phyloP scores from a whole-genome alignment of 495 filamentous ascomycete genomes.

The Penicillium coprophilum region DNA sequence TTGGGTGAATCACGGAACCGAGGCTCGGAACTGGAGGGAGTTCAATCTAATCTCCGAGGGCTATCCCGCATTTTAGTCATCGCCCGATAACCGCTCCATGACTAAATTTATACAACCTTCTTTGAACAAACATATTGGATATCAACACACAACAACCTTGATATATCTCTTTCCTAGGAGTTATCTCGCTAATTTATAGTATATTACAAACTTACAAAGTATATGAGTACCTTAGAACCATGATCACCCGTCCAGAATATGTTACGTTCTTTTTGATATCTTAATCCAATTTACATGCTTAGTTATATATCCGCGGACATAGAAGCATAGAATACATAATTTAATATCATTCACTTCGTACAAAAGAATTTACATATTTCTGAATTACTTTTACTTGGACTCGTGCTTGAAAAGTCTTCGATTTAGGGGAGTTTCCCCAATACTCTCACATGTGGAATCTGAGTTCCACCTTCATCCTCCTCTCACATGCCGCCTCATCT shows the following conservation, averaged over 20 bases:
- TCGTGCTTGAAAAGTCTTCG: not conserved
- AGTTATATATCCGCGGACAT: too few relatives aligned
- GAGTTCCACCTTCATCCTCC: not conserved
- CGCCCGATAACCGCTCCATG: not conserved
- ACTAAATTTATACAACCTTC: not conserved
- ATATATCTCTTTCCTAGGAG: not conserved
- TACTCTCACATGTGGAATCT: not conserved
- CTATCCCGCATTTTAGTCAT: not conserved
- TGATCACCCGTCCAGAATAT: too few relatives aligned
- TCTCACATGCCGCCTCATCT: not conserved
- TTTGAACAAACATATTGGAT: too few relatives aligned
- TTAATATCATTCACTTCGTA: not conserved
- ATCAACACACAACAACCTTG: too few relatives aligned
- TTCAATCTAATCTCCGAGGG: slow-evolving; percentile 5
- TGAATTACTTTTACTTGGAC: not conserved
- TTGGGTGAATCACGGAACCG: slow-evolving; percentile 21
- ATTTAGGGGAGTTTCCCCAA: not conserved
- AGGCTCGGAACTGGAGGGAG: slow-evolving; percentile 25
- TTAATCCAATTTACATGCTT: too few relatives aligned
- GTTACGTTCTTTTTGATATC: not conserved
- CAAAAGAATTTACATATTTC: not conserved
- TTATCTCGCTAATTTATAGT: not conserved
- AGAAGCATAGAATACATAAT: not conserved
- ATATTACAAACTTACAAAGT: too few relatives aligned
- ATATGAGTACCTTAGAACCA: too few relatives aligned